Evolutionary conservation across 345 rosid genomes (phyloP), one percentile per base, ranked within the genome.

Genomic region (Pistacia integerrima): DNA sequence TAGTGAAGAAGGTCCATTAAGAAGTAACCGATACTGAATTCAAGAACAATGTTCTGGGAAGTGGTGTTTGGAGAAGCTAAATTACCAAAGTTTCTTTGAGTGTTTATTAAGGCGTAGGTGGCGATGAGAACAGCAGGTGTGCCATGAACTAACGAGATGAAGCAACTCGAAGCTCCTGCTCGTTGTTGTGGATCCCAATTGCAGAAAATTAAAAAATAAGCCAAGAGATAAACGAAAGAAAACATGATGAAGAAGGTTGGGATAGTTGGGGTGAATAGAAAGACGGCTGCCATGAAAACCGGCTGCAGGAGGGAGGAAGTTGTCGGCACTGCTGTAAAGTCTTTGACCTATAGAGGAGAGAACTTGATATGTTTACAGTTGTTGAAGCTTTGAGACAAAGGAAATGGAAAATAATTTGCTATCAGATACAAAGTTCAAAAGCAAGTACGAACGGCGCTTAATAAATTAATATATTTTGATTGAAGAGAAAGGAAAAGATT

Each of bases 1-100:
- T 90, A 91, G 78, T 95, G 99, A 35, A 90, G 58, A 36, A 93
- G 90, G 84, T 90, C 99, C 52, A 85, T 33, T 18, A 82, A 75
- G 92, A 95, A 95, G 77, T 91, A 95, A 13, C 89, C 94, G 74
- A 85, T 82, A 74, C 98, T 91, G 89, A 80, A 92, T n/a, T 95
- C 96, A 33, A 95, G 89, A 4, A 87, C 93, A 2, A 79, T 25
- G 85, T 83, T 69, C 58, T 95, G 90, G 18, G 73, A 58, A 41
- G 52, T 70, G 11, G 92, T 75, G 87, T 95, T 93, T 1, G 88
- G 85, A 5, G 94, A 83, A 25, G 90, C 86, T 46, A 90, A 87
- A 48, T 82, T 22, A 14, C 61, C 80, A 11, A 72, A 65, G 20
- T 48, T 14, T 11, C 4, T 11, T 17, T 61, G 80, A 73, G 73